Evolutionary conservation across 169 alveolate genomes (phyloP).

Genomic region (Eimeria zaria): DNA sequence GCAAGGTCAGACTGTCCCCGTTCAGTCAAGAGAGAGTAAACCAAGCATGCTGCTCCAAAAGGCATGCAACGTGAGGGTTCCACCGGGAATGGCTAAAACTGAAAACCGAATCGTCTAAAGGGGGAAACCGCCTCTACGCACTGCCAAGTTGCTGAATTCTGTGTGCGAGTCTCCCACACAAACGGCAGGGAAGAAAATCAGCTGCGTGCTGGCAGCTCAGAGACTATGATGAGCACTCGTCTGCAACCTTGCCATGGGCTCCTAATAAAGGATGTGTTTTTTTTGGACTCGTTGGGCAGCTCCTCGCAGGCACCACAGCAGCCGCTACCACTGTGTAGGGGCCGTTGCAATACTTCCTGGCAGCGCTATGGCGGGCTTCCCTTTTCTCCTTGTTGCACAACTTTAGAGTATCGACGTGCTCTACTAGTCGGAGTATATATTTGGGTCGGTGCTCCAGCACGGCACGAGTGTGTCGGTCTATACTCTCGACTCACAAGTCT

Average conservation of each 20-base stretch:
- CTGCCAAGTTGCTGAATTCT: not conserved
- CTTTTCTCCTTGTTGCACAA: not conserved
- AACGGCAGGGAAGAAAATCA: not conserved
- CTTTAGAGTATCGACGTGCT: not conserved
- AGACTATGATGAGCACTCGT: not conserved
- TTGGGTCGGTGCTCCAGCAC: not conserved
- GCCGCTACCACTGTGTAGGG: not conserved
- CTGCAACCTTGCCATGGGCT: not conserved
- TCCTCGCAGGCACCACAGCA: not conserved
- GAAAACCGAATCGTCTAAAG: constrained; percentile 17
- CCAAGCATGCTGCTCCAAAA: not conserved
- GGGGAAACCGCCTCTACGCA: not conserved
- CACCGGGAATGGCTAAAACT: not conserved
- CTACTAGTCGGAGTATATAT: not conserved
- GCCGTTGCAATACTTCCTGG: not conserved
- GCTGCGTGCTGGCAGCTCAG: not conserved
- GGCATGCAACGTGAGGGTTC: not conserved
- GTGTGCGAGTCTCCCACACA: not conserved
- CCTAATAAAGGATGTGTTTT: not conserved
- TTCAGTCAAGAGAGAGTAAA: not conserved
- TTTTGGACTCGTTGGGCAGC: not conserved
- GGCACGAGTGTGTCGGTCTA: not conserved
- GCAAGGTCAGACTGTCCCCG: not conserved
- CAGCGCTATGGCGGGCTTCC: not conserved
- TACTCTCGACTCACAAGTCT: not conserved